A percentile compares a stretch with the other conserved stretches of the same genome.
These are phyloP conservation scores for Torulaspora microellipsoides DNA, from an alignment of 805 yeast species.

Conservation along the genomic window DNA sequence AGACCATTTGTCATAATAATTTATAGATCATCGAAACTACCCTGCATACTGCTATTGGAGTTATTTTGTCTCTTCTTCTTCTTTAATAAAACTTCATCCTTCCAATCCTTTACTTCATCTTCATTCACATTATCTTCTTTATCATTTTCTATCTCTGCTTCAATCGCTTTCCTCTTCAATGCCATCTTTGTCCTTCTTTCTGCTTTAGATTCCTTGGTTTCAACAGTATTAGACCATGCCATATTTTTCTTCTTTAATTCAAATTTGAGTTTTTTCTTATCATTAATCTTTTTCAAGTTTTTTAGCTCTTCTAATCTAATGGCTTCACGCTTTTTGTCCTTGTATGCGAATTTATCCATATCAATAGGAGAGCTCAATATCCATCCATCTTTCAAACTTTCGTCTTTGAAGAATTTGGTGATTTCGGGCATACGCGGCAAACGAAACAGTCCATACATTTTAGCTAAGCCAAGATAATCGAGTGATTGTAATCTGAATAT, in stretches of 20 bases:
- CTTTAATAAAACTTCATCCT: slow-evolving; percentile 62
- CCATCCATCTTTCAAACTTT: slow-evolving; percentile 65
- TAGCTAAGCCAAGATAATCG: slow-evolving; percentile 69
- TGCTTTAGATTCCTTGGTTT: slow-evolving; percentile 54
- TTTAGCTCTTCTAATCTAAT: slow-evolving; percentile 56
- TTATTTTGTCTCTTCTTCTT: slow-evolving; percentile 50
- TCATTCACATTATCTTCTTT: slow-evolving; percentile 38
- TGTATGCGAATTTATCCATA: slow-evolving; percentile 62
- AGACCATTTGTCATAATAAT: slow-evolving; percentile 1
- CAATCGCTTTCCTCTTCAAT: slow-evolving; percentile 57
- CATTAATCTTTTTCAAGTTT: slow-evolving; percentile 37
- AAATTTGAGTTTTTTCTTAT: slow-evolving; percentile 39
- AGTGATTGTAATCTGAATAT: slow-evolving; percentile 72
- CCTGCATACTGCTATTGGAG: slow-evolving; percentile 41
- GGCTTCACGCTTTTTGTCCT: slow-evolving; percentile 59
- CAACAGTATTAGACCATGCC: slow-evolving; percentile 77
- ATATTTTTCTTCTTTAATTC: slow-evolving; percentile 49
- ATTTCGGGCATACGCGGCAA: slow-evolving; percentile 95
- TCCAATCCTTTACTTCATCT: slow-evolving; percentile 75
- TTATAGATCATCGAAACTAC: slow-evolving; percentile 58
- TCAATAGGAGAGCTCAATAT: slow-evolving; percentile 54
- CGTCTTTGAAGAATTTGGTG: slow-evolving; percentile 45
- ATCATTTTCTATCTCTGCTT: slow-evolving; percentile 41
- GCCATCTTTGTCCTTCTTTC: slow-evolving; percentile 61
- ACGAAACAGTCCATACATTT: slow-evolving; percentile 72